A percentile compares a stretch with the other conserved stretches of the same genome.
Evolutionary conservation across 1,284 basidiomycete genomes (phyloP).

Genomic region (Ustilago shanxiensis): DNA sequence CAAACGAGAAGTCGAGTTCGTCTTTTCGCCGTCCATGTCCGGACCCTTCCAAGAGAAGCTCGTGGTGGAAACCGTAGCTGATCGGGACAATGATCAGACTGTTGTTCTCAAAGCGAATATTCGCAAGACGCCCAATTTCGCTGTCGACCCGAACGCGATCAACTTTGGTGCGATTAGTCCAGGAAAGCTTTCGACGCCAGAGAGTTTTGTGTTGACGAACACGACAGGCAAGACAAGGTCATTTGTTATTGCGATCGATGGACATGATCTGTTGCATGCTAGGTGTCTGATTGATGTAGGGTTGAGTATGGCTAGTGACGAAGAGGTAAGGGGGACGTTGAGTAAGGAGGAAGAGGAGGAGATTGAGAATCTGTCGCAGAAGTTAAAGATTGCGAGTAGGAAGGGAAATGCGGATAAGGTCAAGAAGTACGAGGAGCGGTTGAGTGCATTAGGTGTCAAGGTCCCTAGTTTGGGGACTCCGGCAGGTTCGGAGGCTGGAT

Average conservation of each 20-base stretch:
- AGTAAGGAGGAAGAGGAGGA: conserved; percentile 73
- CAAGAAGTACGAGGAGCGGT: conserved; percentile 72
- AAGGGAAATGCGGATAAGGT: conserved; percentile 74
- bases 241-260: conserved; percentile 71
- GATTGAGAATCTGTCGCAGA: conserved; percentile 73
- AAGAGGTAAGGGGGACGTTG: conserved; percentile 70
- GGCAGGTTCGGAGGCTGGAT: neutral
- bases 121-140: conserved; percentile 72
- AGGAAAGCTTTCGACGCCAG: conserved; percentile 59
- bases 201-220: conserved; percentile 72
- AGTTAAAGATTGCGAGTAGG: conserved; percentile 73
- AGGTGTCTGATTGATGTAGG: conserved; percentile 50
- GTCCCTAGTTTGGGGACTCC: conserved; percentile 39
- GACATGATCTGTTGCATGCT: conserved; percentile 52
- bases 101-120: conserved; percentile 73
- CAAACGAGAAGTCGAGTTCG: conserved; percentile 72
- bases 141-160: conserved; percentile 70
- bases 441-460: conserved; percentile 71
- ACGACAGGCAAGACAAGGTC: conserved; percentile 71
- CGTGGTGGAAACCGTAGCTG: conserved; percentile 73
- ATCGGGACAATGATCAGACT: conserved; percentile 72
- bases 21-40: conserved; percentile 70
- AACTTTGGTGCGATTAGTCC: conserved; percentile 69
- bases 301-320: conserved; percentile 49
- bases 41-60: conserved; percentile 73